Percentiles rank a stretch among this genome's conserved stretches.
Conservation (phyloP, 148 eudicot species). For the Linanthus parryae region DNA sequence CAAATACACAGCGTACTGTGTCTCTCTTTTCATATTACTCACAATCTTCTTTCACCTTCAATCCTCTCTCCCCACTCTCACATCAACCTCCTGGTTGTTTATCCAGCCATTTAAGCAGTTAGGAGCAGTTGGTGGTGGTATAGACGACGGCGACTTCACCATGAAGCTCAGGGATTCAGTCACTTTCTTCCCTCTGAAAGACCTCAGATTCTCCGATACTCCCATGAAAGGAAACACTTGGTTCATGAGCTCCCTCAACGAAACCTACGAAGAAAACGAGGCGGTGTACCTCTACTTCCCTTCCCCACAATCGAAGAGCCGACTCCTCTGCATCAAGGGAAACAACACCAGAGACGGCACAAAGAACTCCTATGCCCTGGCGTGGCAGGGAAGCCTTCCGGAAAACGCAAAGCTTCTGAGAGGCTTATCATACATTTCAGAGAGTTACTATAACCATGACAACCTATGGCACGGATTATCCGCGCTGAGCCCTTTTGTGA, state of each 20-base stretch:
- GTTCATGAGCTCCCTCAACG: constrained; percentile 48
- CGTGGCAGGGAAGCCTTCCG: constrained; percentile 34
- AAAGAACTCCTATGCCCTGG: constrained; percentile 41
- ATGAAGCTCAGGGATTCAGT: constrained; percentile 26
- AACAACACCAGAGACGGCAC: constrained; percentile 25
- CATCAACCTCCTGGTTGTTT: too few species aligned
- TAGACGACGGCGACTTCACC: too few species aligned
- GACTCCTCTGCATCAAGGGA: constrained; percentile 39
- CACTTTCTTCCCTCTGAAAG: constrained; percentile 41
- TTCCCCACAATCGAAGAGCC: constrained; percentile 23
- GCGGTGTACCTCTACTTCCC: constrained; percentile 30
- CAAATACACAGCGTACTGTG: too few species aligned
- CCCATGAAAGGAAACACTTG: constrained; percentile 34
- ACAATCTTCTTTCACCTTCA: too few species aligned
- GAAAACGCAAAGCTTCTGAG: constrained; percentile 20
- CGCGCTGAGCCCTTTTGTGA: constrained; percentile 27
- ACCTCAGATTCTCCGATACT: constrained; percentile 19
- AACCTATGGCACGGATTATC: constrained; percentile 43
- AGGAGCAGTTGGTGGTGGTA: too few species aligned
- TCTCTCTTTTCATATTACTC: too few species aligned
- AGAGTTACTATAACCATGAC: constrained; percentile 21
- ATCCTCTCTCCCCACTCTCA: too few species aligned
- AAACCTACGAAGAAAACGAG: constrained; percentile 25
- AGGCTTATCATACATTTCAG: constrained; percentile 34
- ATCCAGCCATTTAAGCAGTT: too few species aligned